phyloP scores from a whole-genome alignment of 2,329 filamentous ascomycete genomes.

The Diaporthe sp. region DNA sequence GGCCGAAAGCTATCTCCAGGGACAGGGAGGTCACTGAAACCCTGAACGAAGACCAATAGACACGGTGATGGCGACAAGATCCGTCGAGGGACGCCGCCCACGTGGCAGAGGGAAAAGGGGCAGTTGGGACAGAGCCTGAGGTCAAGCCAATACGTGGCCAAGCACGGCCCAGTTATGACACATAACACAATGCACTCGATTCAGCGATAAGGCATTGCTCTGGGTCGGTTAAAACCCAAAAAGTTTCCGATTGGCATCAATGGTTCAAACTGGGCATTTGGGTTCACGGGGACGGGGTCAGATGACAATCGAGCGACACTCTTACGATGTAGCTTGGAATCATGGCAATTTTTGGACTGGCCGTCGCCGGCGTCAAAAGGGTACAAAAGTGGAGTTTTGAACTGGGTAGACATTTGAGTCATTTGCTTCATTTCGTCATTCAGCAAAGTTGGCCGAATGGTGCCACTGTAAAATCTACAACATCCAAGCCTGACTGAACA shows the following conservation, averaged over 20 bases:
- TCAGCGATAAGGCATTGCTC: neutral
- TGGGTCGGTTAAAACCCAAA: neutral
- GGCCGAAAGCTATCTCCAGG: no score
- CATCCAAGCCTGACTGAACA: neutral
- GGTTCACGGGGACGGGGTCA: neutral
- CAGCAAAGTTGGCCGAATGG: neutral
- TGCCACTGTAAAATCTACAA: neutral
- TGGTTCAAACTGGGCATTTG: neutral
- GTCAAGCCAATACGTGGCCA: neutral
- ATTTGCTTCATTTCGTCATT: conserved; percentile 6
- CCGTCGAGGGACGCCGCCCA: neutral
- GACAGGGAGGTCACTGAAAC: neutral
- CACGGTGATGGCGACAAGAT: neutral
- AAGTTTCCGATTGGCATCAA: neutral
- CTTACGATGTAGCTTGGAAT: conserved; percentile 11
- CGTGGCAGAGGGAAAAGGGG: neutral
- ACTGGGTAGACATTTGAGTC: conserved; percentile 16
- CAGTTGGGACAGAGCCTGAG: no score
- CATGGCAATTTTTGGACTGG: neutral
- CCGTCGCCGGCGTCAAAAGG: conserved; percentile 7
- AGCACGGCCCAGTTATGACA: neutral
- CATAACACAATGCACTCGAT: neutral
- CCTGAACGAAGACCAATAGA: neutral
- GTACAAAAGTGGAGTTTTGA: conserved; percentile 3
- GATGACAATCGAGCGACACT: conserved; percentile 18